Evolutionary conservation across 2,329 filamentous ascomycete species (phyloP), one percentile per base, ranked within the genome.

Genomic region (Neobulgaria alba): DNA sequence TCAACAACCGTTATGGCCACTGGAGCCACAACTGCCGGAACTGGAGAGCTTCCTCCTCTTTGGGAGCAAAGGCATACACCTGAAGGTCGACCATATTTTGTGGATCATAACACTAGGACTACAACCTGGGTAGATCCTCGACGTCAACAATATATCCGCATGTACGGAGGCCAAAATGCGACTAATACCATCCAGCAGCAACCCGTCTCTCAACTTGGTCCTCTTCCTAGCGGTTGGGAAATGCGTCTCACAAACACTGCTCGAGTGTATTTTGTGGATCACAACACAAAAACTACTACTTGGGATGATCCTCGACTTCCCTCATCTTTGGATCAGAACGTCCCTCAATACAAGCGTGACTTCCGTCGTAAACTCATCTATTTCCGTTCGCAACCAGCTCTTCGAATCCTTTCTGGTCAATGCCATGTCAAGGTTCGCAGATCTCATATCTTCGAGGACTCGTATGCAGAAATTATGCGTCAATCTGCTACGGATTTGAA

Each of bases 211-310:
- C 92, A 98, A 62, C 75, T 98, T 33, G 92, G 92, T 3, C 92
- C 92, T 18, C 66, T 98, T 35, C 92, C 92, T 3, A 96, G 92
- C 57, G 92, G 92, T 2, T 98, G 92, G 92, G 92, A 98, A 71
- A 98, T 98, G 92, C 86, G 92, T 46, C 79, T 98, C 38, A 98
- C 92, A 39, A 96, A 98, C 64, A 98, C 92, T 10, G 92, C 92
- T 19, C 77, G 92, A 45, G 92, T 98, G 12, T 98, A 98, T 67
- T 98, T 98, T 63, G 92, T 98, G 33, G 92, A 98, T 58, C 92
- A 98, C 68, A 98, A 98, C 67, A 98, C 92, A 33, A 98, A 98
- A 72, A 98, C 92, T 0, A 98, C 92, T 3, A 98, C 92, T 1
- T 98, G 92, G 92, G 92, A 98, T 59, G 92, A 98, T 58, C 92